Conservation (phyloP, 352 stramenopile genomes). For the Phytophthora syringae region DNA sequence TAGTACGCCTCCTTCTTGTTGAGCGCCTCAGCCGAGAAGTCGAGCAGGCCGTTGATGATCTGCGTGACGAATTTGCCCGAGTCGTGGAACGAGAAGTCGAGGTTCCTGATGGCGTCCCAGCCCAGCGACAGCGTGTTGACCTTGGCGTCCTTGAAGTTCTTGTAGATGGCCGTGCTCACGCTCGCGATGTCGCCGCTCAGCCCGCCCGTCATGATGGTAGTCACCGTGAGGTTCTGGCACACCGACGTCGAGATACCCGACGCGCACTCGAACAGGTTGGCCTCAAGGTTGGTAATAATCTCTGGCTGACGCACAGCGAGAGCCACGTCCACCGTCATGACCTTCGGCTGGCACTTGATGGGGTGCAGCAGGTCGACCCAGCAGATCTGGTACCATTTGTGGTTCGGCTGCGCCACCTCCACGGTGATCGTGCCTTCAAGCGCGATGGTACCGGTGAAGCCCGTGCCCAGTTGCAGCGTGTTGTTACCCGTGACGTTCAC, state of each 20-base stretch:
- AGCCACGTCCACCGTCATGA: constrained; percentile 45
- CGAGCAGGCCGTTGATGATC: constrained; percentile 55
- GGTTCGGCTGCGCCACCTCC: constrained; percentile 58
- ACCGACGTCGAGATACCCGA: constrained; percentile 30
- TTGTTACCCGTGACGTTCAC: constrained; percentile 56
- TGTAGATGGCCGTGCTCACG: constrained; percentile 38
- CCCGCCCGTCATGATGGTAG: constrained; percentile 45
- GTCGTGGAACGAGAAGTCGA: constrained; percentile 55
- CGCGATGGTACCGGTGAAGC: constrained; percentile 49
- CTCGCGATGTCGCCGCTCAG: constrained; percentile 33
- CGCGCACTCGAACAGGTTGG: constrained; percentile 50
- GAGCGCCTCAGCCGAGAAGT: constrained; percentile 49
- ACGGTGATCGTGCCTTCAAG: constrained; percentile 47
- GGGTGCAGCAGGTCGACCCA: constrained; percentile 63
- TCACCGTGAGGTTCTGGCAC: constrained; percentile 60
- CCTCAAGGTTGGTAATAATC: constrained; percentile 38
- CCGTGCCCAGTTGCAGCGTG: constrained; percentile 45
- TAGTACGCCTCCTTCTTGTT: constrained; percentile 76
- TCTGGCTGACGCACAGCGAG: constrained; percentile 46
- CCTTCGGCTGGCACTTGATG: constrained; percentile 44
- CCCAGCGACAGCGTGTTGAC: constrained; percentile 38
- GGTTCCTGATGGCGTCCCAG: constrained; percentile 49
- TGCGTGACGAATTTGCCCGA: constrained; percentile 44
- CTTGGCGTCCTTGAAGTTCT: constrained; percentile 49
- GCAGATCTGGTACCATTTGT: constrained; percentile 73